A percentile compares a stretch with the other conserved stretches of the same genome.
These are phyloP conservation scores for Eruca vesicaria DNA, from an alignment of 441 rosid species.

Conservation along the genomic window DNA sequence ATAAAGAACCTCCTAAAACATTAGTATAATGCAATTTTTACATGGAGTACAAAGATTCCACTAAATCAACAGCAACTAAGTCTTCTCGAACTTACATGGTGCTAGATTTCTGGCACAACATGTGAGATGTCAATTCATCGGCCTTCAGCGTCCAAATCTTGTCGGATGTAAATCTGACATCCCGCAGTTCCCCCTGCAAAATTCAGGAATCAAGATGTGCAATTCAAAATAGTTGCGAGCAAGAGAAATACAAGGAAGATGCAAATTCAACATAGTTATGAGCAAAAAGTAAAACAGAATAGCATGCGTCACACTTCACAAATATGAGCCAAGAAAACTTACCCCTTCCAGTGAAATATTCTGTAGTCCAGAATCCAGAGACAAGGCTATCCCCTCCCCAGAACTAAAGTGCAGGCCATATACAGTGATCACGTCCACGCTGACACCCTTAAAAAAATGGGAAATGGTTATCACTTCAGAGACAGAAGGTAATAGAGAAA, in stretches of 20 bases:
- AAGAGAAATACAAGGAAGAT: neutral
- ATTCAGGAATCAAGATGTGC: conserved; percentile 28
- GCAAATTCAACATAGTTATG: neutral
- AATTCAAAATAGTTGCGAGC: conserved; percentile 5
- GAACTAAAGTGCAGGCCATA: conserved; percentile 48
- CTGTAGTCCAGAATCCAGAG: conserved; percentile 52
- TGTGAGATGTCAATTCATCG: conserved; percentile 55
- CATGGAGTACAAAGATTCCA: neutral
- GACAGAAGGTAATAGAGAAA: conserved; percentile 2
- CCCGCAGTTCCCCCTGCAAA: conserved; percentile 73
- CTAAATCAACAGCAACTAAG: conserved; percentile 6
- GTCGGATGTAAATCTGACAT: conserved; percentile 70
- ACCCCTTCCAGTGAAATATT: conserved; percentile 69
- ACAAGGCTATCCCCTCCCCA: conserved; percentile 49
- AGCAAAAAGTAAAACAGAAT: conserved; percentile 7
- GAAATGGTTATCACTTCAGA: conserved; percentile 7
- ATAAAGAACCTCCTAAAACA: neutral
- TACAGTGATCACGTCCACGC: conserved; percentile 56
- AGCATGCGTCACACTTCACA: neutral
- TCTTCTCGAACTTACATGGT: conserved; percentile 52
- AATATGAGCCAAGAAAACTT: neutral
- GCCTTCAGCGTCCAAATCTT: conserved; percentile 77
- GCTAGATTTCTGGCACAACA: conserved; percentile 35
- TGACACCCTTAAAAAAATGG: conserved; percentile 27
- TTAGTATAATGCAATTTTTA: neutral